Conservation (phyloP, 441 rosid species). For the Euphorbia corollata region DNA sequence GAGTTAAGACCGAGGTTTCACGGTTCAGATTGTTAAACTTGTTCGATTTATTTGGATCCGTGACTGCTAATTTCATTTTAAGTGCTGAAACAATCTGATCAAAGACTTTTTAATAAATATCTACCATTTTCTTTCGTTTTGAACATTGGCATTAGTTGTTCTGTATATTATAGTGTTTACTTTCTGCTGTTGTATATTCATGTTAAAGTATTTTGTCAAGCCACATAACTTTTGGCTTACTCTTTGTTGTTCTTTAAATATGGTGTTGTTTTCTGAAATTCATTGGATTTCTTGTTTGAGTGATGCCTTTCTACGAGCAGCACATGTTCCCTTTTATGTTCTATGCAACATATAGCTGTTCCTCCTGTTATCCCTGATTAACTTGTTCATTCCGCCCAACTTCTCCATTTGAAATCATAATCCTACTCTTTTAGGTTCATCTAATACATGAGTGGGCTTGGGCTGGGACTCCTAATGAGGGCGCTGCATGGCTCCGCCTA, state of each 20-base stretch:
- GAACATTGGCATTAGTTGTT: neutral
- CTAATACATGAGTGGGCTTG: constrained; percentile 92
- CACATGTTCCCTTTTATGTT: neutral
- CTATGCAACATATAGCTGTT: neutral
- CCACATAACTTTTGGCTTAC: neutral
- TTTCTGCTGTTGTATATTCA: neutral
- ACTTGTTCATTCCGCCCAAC: neutral
- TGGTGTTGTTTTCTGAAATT: neutral
- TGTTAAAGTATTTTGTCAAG: neutral
- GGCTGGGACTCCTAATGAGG: constrained; percentile 95
- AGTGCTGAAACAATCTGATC: neutral
- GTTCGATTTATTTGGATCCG: constrained; percentile 20
- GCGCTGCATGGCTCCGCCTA: constrained; percentile 91
- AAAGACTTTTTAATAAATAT: neutral
- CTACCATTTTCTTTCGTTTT: neutral
- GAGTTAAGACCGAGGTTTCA: neutral
- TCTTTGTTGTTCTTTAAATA: neutral
- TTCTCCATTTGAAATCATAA: constrained; percentile 3
- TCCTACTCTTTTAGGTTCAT: constrained; percentile 50
- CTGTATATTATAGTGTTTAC: neutral
- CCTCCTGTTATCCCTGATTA: neutral
- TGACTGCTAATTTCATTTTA: neutral
- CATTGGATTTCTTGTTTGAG: neutral
- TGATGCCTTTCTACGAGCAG: neutral
- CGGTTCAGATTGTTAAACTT: neutral